Evolutionary conservation across 192 early-diverging fungal species (phyloP).

Genomic region (Mortierella claussenii): DNA sequence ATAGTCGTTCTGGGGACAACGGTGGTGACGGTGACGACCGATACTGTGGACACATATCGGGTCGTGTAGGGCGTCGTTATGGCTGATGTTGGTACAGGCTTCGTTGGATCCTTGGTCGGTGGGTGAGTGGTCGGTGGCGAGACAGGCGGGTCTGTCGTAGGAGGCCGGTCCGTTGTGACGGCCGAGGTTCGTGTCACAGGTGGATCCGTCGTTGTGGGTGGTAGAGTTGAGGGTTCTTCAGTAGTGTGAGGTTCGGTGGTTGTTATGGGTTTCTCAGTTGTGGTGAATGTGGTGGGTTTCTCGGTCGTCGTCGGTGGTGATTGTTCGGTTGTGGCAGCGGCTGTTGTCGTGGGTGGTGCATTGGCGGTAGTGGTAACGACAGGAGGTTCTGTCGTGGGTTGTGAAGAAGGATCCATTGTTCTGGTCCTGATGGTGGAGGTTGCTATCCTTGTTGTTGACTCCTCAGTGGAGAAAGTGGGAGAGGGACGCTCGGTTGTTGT

Average conservation of each 20-base stretch:
- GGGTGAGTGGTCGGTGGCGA: background rate
- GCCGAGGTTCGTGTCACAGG: constrained; percentile 5
- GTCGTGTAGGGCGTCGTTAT: constrained; percentile 42
- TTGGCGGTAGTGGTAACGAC: too few species aligned
- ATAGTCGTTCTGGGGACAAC: constrained; percentile 22
- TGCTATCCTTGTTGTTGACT: background rate
- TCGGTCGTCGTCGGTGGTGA: background rate
- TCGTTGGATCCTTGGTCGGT: background rate
- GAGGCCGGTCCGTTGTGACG: constrained; percentile 4
- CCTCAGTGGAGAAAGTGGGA: background rate
- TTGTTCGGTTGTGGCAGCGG: background rate
- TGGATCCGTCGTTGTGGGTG: constrained; percentile 5
- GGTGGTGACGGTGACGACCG: constrained; percentile 23
- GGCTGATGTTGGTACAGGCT: background rate
- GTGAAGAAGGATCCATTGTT: background rate
- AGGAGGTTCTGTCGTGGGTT: too few species aligned
- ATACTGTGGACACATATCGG: constrained; percentile 27
- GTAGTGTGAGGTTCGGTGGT: constrained; percentile 1
- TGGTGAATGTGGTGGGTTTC: background rate
- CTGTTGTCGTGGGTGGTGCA: background rate
- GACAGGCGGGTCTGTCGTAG: constrained; percentile 4
- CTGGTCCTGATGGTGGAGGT: background rate
- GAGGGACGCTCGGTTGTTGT: background rate
- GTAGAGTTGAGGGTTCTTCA: background rate
- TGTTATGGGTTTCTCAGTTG: background rate